Conservation (phyloP, 2,329 filamentous ascomycete species). For the Ilyonectria mors-panacis region DNA sequence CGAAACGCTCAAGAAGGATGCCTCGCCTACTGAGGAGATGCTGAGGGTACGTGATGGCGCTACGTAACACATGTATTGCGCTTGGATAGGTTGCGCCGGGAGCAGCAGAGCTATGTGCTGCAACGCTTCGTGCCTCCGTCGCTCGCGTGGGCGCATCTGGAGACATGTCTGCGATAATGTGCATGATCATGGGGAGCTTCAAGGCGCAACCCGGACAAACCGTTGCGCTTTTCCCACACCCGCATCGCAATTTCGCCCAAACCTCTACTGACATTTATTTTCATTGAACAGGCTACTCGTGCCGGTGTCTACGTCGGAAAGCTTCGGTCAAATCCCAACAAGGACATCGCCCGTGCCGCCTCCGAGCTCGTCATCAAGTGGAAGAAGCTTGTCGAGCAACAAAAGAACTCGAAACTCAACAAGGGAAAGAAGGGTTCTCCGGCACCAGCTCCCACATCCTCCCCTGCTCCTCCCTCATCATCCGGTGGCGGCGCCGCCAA, state of each 20-base stretch:
- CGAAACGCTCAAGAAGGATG: conserved; percentile 83
- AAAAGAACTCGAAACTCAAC: conserved; percentile 66
- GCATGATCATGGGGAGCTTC: not conserved
- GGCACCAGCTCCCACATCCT: conserved; percentile 65
- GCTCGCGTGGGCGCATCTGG: conserved; percentile 11
- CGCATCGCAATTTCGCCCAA: not conserved
- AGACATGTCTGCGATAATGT: not conserved
- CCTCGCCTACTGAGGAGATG: conserved; percentile 89
- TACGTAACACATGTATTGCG: conserved; percentile 1
- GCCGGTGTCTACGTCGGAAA: conserved; percentile 93
- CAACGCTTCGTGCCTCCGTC: not conserved
- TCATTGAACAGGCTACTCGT: conserved; percentile 75
- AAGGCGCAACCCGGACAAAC: not conserved
- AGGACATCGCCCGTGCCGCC: conserved; percentile 83
- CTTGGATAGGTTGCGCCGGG: not conserved
- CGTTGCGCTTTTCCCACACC: not conserved
- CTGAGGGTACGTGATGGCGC: conserved; percentile 74
- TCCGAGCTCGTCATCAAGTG: conserved; percentile 89
- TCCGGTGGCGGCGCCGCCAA: conserved; percentile 58
- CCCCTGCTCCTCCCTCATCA: conserved; percentile 64
- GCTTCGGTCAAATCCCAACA: conserved; percentile 81
- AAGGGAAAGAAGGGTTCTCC: conserved; percentile 59
- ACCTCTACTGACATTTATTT: conserved; percentile 30
- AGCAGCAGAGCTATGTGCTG: not conserved
- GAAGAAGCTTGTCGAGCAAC: conserved; percentile 82